These are phyloP conservation scores for Annulohypoxylon moriforme DNA, from an alignment of 495 filamentous ascomycete species.

Conservation along the genomic window DNA sequence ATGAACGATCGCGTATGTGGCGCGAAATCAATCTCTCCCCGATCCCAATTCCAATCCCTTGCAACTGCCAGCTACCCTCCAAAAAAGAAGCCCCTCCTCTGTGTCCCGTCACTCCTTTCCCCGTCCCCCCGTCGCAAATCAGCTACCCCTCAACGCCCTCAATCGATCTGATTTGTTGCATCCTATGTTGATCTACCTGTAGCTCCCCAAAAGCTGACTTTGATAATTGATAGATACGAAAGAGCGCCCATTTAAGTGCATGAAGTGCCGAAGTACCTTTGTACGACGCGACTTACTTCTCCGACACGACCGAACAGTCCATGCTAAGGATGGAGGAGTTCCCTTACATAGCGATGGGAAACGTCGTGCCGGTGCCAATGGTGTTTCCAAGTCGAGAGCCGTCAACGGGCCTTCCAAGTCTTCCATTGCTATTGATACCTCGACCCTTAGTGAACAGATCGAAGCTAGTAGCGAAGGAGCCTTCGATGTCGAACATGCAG, in stretches of 20 bases:
- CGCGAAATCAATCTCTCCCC: conserved; percentile 19
- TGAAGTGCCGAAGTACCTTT: conserved; percentile 98
- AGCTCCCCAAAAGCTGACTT: conserved; percentile 38
- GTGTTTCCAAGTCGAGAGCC: conserved; percentile 70
- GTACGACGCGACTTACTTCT: conserved; percentile 95
- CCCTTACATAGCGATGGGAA: conserved; percentile 95
- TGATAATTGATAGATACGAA: conserved; percentile 80
- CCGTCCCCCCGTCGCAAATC: conserved; percentile 21
- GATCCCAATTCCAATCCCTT: conserved; percentile 29
- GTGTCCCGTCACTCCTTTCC: conserved; percentile 10
- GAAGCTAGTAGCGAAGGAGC: conserved; percentile 94
- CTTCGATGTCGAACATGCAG: conserved; percentile 97
- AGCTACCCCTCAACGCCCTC: conserved; percentile 41
- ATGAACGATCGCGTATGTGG: conserved; percentile 97
- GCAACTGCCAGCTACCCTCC: conserved; percentile 10
- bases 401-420: conserved; percentile 80
- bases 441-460: conserved; percentile 87
- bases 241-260: conserved; percentile 97
- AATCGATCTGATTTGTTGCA: conserved; percentile 6
- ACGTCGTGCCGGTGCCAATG: conserved; percentile 78
- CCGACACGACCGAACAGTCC: conserved; percentile 97
- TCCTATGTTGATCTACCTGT: conserved; percentile 8
- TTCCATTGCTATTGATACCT: conserved; percentile 84
- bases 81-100: conserved; percentile 35
- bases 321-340: conserved; percentile 97